phyloP scores from a whole-genome alignment of 805 yeast species.

The Danielia oregonensis region DNA sequence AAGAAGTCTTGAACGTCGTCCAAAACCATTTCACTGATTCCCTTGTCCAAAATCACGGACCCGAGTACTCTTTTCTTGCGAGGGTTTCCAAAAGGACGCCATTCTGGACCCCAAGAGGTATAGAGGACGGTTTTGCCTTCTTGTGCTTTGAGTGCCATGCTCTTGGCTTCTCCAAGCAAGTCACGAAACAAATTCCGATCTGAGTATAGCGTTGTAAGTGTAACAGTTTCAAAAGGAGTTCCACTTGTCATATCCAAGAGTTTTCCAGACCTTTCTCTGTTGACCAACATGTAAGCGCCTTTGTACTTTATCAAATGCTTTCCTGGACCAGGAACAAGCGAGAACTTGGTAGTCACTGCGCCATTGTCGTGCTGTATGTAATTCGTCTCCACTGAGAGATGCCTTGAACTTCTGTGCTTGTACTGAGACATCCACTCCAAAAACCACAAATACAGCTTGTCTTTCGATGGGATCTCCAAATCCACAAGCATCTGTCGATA shows the following conservation, averaged over 20 bases:
- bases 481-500: slow-evolving; percentile 87
- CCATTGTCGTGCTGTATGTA: slow-evolving; percentile 91
- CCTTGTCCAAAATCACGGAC: slow-evolving; percentile 80
- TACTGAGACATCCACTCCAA: slow-evolving; percentile 92
- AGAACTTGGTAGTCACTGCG: slow-evolving; percentile 78
- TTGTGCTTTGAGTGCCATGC: slow-evolving; percentile 71
- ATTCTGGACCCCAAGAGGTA: slow-evolving; percentile 97
- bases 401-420: slow-evolving; percentile 72
- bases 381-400: slow-evolving; percentile 84
- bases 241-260: slow-evolving; percentile 87
- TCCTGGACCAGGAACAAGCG: slow-evolving; percentile 97
- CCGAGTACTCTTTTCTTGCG: slow-evolving; percentile 79
- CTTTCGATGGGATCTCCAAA: slow-evolving; percentile 88
- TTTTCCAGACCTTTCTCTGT: slow-evolving; percentile 86
- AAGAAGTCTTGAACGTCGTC: slow-evolving; percentile 79
- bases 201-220: slow-evolving; percentile 81
- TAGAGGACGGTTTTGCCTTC: slow-evolving; percentile 93
- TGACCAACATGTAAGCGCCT: slow-evolving; percentile 84
- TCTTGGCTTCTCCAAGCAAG: slow-evolving; percentile 78
- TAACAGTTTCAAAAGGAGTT: slow-evolving; percentile 94
- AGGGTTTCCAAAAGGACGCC: slow-evolving; percentile 98
- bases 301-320: slow-evolving; percentile 81
- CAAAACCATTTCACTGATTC: slow-evolving; percentile 62
- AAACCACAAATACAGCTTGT: slow-evolving; percentile 92
- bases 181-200: slow-evolving; percentile 70